Evolutionary conservation across 768 basidiomycete species (phyloP).

Genomic region (Boletales sp.): DNA sequence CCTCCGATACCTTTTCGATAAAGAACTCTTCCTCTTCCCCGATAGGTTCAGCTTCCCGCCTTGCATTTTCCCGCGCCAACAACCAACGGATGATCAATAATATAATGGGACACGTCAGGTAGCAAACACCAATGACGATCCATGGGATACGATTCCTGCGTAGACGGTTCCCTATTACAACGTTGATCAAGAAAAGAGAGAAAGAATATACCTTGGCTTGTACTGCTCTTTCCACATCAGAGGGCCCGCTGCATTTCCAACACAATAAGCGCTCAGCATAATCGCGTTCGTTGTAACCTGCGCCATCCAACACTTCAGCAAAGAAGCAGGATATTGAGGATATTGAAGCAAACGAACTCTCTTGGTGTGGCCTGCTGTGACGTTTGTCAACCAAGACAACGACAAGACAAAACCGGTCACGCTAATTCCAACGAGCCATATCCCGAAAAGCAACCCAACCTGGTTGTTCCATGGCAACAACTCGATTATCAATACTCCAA

Average conservation of each 20-base stretch:
- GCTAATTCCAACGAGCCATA: conserved; percentile 38
- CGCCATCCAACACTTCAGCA: not conserved
- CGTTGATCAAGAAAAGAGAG: not conserved
- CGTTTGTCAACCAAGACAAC: conserved; percentile 60
- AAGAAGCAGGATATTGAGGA: not conserved
- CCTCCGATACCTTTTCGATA: conserved; percentile 46
- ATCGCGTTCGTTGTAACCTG: conserved; percentile 54
- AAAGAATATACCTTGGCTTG: conserved; percentile 51
- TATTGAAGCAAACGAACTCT: conserved; percentile 43
- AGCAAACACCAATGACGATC: conserved; percentile 70
- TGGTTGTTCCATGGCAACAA: conserved; percentile 62
- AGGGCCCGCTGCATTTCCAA: conserved; percentile 66
- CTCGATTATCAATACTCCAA: conserved; percentile 61
- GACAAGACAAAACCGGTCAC: conserved; percentile 59
- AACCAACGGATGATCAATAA: conserved; percentile 49
- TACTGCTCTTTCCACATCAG: conserved; percentile 76
- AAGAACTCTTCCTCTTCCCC: conserved; percentile 60
- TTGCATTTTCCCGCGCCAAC: conserved; percentile 58
- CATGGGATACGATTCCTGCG: conserved; percentile 72
- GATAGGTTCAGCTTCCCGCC: conserved; percentile 57
- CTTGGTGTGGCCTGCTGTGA: conserved; percentile 74
- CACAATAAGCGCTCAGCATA: conserved; percentile 66
- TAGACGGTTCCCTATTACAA: not conserved
- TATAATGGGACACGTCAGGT: conserved; percentile 47
- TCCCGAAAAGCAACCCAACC: conserved; percentile 57